Percentiles rank a stretch among this genome's conserved stretches.
Evolutionary conservation across 306 rosid species (phyloP).

Genomic region (Trichosanthes truncata): DNA sequence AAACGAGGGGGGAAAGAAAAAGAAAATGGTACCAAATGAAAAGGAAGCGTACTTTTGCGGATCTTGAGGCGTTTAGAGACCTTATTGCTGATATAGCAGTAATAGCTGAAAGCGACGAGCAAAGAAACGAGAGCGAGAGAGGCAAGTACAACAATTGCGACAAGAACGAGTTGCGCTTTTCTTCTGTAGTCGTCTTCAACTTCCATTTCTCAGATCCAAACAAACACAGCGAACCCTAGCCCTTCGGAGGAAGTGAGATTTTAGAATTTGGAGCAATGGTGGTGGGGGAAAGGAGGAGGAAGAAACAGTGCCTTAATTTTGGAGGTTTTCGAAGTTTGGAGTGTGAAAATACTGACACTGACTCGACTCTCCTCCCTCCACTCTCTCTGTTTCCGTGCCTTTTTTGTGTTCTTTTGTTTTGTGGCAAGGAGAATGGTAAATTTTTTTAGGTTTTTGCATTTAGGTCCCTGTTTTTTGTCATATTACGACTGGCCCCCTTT

Average conservation of each 20-base stretch:
- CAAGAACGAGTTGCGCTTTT: slow-evolving; percentile 43
- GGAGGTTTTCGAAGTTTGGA: slow-evolving; percentile 19
- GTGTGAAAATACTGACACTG: slow-evolving; percentile 4
- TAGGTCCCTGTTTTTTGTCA: neutral
- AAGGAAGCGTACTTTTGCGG: slow-evolving; percentile 36
- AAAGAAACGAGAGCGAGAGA: slow-evolving; percentile 60
- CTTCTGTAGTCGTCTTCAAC: slow-evolving; percentile 43
- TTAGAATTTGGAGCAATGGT: neutral
- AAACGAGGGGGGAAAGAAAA: neutral
- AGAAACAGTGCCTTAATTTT: neutral
- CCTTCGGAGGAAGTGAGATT: neutral
- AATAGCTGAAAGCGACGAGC: slow-evolving; percentile 71
- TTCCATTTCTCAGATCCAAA: slow-evolving; percentile 37
- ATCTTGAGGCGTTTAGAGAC: slow-evolving; percentile 49
- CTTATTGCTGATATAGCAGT: slow-evolving; percentile 70
- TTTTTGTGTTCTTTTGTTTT: neutral
- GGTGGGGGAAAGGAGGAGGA: neutral
- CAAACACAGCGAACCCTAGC: slow-evolving; percentile 12
- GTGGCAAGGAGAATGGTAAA: neutral
- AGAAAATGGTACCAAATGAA: neutral
- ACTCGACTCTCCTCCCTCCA: neutral
- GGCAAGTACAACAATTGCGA: slow-evolving; percentile 50
- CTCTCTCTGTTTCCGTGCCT: neutral
- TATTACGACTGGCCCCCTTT: neutral
- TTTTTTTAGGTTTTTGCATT: slow-evolving; percentile 9